A percentile compares a stretch with the other conserved stretches of the same genome.
These are phyloP conservation scores for Fusarium sp. DNA, from an alignment of 2,329 filamentous ascomycete genomes.

Conservation along the genomic window DNA sequence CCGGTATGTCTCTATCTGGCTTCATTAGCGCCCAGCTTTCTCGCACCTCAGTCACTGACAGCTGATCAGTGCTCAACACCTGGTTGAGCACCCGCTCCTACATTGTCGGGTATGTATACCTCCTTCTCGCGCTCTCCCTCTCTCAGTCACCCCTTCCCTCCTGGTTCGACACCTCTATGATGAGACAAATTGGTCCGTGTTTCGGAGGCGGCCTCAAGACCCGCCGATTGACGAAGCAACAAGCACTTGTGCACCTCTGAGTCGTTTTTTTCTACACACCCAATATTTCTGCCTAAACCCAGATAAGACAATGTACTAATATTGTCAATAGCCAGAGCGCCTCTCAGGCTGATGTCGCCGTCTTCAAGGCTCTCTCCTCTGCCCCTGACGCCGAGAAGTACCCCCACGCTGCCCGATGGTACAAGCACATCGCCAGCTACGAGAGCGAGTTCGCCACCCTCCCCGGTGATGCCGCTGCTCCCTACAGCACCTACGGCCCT, in stretches of 20 bases:
- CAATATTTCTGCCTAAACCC: neutral
- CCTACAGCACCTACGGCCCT: slow-evolving; percentile 91
- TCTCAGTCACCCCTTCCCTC: neutral
- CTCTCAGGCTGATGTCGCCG: slow-evolving; percentile 94
- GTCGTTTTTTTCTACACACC: slow-evolving; percentile 34
- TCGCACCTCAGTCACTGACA: slow-evolving; percentile 48
- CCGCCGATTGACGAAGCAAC: slow-evolving; percentile 81
- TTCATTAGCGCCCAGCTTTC: slow-evolving; percentile 40
- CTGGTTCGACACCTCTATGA: slow-evolving; percentile 55
- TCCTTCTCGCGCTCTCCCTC: neutral
- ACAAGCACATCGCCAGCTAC: slow-evolving; percentile 97
- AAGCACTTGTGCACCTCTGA: slow-evolving; percentile 84
- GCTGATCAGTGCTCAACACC: slow-evolving; percentile 72
- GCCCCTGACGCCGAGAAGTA: slow-evolving; percentile 85
- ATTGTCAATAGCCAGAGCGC: slow-evolving; percentile 62
- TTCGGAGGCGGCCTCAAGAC: slow-evolving; percentile 94
- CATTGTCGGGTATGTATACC: slow-evolving; percentile 78
- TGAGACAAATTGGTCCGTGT: slow-evolving; percentile 96
- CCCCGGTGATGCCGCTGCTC: slow-evolving; percentile 89
- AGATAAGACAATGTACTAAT: slow-evolving; percentile 31
- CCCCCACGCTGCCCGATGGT: slow-evolving; percentile 96
- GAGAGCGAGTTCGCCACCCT: slow-evolving; percentile 93
- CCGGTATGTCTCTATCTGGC: slow-evolving; percentile 48
- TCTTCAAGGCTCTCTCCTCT: slow-evolving; percentile 87
- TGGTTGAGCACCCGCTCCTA: slow-evolving; percentile 82